phyloP scores from a whole-genome alignment of 116 monocot species.

The Papilionanthe hybrid region DNA sequence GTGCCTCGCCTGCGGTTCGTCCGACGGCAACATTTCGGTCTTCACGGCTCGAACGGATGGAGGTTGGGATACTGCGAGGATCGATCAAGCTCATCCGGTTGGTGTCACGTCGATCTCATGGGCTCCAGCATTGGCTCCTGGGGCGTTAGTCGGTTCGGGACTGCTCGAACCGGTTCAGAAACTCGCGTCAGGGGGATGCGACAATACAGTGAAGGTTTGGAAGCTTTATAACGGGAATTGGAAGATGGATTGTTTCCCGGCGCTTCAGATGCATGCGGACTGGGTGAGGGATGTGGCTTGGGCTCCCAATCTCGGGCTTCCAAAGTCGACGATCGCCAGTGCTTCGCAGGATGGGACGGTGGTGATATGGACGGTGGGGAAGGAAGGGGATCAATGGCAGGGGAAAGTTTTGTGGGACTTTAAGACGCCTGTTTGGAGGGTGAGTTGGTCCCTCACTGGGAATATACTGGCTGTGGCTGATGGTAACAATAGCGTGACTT shows the following conservation, averaged over 20 bases:
- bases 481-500: constrained; percentile 46
- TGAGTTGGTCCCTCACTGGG: constrained; percentile 60
- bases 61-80: constrained; percentile 58
- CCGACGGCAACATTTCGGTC: constrained; percentile 70
- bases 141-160: constrained; percentile 51
- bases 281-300: constrained; percentile 83
- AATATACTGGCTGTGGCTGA: constrained; percentile 67
- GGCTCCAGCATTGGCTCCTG: constrained; percentile 66
- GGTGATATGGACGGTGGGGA: constrained; percentile 65
- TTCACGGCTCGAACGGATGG: constrained; percentile 58
- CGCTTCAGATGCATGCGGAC: constrained; percentile 59
- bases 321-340: constrained; percentile 73
- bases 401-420: constrained; percentile 54
- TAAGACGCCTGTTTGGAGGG: constrained; percentile 70
- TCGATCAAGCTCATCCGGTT: constrained; percentile 71
- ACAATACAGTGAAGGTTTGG: constrained; percentile 82
- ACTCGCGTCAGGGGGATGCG: constrained; percentile 64
- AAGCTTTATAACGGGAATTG: constrained; percentile 60
- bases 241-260: constrained; percentile 75
- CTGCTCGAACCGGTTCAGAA: constrained; percentile 50
- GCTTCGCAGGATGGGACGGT: constrained; percentile 72
- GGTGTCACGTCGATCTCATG: constrained; percentile 75
- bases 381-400: constrained; percentile 69
- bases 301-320: constrained; percentile 73
- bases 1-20: constrained; percentile 67